These are phyloP conservation scores for Aspergillus jensenii DNA, from an alignment of 2,329 filamentous ascomycete species.

Conservation along the genomic window DNA sequence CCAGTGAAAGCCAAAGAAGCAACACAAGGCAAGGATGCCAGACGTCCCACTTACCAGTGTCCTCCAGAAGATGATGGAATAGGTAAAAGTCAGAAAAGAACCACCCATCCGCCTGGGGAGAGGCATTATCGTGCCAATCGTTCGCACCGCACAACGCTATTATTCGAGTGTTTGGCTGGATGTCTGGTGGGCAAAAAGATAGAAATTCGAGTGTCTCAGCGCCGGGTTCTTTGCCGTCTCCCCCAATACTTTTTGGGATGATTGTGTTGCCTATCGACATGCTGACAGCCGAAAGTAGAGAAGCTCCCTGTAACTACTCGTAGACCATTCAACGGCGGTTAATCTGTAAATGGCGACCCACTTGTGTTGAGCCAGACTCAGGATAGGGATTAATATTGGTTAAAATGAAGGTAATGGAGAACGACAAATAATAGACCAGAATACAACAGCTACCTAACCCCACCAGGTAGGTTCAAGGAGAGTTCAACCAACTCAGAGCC, in stretches of 20 bases:
- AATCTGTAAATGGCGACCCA: no score
- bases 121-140: background rate
- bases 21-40: background rate
- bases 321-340: no score
- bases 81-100: constrained; percentile 3
- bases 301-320: no score
- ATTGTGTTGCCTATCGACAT: background rate
- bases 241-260: background rate
- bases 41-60: background rate
- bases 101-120: background rate
- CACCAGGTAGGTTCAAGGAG: no score
- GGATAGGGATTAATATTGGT: no score
- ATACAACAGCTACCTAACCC: no score
- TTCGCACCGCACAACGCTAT: background rate
- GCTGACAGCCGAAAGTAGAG: background rate
- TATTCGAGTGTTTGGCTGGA: background rate
- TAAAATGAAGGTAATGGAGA: no score
- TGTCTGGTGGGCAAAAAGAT: background rate
- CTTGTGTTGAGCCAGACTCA: no score
- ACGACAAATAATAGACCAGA: no score
- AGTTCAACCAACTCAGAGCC: no score
- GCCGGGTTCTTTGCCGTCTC: background rate
- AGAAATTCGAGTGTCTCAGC: background rate
- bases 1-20: background rate
- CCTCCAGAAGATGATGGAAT: background rate